These are phyloP conservation scores for Trichoderma virens DNA, from an alignment of 495 filamentous ascomycete species.

Conservation along the genomic window DNA sequence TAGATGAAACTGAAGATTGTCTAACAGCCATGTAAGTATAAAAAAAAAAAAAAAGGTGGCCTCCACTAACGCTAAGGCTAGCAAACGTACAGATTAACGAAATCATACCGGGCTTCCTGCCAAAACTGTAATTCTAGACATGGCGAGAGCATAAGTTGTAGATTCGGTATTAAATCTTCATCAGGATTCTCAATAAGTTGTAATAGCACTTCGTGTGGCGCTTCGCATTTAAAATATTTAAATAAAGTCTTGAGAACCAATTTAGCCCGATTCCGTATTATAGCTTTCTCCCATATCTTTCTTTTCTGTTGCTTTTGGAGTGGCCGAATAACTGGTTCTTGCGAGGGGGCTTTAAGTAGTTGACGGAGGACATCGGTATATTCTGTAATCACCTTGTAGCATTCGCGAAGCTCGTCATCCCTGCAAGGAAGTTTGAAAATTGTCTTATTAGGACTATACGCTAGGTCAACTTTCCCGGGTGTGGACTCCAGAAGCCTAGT, in stretches of 20 bases:
- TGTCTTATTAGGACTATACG: not conserved
- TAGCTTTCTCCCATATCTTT: not conserved
- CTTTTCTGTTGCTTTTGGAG: not conserved
- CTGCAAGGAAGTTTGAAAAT: not conserved
- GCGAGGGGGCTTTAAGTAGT: not conserved
- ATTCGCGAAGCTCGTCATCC: not conserved
- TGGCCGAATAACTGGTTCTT: not conserved
- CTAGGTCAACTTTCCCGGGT: not conserved
- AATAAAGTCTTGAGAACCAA: not conserved
- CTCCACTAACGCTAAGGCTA: no score
- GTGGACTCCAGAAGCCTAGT: not conserved
- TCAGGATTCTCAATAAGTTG: not conserved
- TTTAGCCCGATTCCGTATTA: not conserved
- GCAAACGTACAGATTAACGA: not conserved
- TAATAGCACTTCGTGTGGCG: not conserved
- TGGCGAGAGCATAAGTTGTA: not conserved
- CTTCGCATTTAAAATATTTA: not conserved
- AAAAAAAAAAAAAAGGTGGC: not conserved
- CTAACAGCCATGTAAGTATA: not conserved
- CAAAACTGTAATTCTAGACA: not conserved
- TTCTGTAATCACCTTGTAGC: not conserved
- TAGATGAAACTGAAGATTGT: not conserved
- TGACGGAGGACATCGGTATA: not conserved
- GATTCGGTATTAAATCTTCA: not conserved
- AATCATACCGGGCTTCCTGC: not conserved